phyloP scores from a whole-genome alignment of 2,329 filamentous ascomycete genomes.

The Penicillium digitatum region DNA sequence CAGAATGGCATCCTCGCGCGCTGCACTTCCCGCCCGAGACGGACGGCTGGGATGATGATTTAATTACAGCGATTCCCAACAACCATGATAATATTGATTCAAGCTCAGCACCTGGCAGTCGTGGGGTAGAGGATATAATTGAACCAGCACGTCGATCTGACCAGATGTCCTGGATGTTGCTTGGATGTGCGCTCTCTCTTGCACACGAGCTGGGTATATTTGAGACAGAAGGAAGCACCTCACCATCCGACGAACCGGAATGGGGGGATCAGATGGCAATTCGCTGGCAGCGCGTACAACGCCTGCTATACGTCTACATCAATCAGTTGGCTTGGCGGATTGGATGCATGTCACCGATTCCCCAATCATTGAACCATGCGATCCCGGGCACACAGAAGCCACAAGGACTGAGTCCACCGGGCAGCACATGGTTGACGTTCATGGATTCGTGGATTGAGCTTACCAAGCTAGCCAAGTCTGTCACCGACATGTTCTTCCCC shows the following conservation, averaged over 20 bases:
- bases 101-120: slow-evolving; percentile 33
- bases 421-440: slow-evolving; percentile 50
- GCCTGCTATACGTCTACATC: slow-evolving; percentile 47
- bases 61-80: slow-evolving; percentile 43
- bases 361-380: slow-evolving; percentile 40
- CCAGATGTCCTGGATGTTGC: slow-evolving; percentile 59
- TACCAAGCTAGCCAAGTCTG: slow-evolving; percentile 49
- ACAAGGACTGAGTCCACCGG: slow-evolving; percentile 38
- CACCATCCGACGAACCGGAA: slow-evolving; percentile 24
- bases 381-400: slow-evolving; percentile 30
- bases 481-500: slow-evolving; percentile 53
- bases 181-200: slow-evolving; percentile 52
- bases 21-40: slow-evolving; percentile 52
- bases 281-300: slow-evolving; percentile 36
- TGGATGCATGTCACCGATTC: slow-evolving; percentile 51
- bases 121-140: slow-evolving; percentile 54
- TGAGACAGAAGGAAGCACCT: slow-evolving; percentile 38
- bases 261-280: slow-evolving; percentile 31
- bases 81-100: slow-evolving; percentile 28
- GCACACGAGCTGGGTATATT: slow-evolving; percentile 53
- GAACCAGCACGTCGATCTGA: slow-evolving; percentile 53
- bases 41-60: slow-evolving; percentile 55
- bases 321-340: slow-evolving; percentile 52
- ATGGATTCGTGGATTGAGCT: slow-evolving; percentile 52
- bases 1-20: slow-evolving; percentile 55